Evolutionary conservation across 345 rosid genomes (phyloP), one percentile per base, ranked within the genome.

Genomic region (Psidium friedrichsthalianum): DNA sequence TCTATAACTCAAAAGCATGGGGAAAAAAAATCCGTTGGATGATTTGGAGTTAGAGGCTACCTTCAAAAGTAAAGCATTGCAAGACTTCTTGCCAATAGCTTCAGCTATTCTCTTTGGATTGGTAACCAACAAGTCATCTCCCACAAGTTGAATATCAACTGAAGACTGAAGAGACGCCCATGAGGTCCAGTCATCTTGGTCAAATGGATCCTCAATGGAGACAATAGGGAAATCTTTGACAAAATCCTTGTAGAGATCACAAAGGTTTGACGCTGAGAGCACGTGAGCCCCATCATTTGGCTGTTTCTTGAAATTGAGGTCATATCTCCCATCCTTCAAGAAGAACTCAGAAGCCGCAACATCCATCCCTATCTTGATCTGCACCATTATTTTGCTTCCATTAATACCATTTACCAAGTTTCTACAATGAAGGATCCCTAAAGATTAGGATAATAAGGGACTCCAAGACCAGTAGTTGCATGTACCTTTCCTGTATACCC

Each of bases 331-430:
- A 87, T 94, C 98, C 86, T 94, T 97, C 53, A 90, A 93, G 89
- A 92, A 92, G 91, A 97, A 97, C 85, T 96, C 99, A 32, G 99
- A 96, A 84, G 99, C 99, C 9, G 99, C 99, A 59, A 97, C 99
- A 89, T 97, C 99, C 99, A 96, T 96, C 90, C 99, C 99, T 81
- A 96, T 97, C 87, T 97, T 97, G 89, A 97, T 95, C 99, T 97
- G 94, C 86, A 83, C 44, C 53, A 89, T 86, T 51, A 22, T 86
- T 86, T 86, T 36, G 49, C 58, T n/a, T 82, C 84, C 52, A 16
- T 53, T 12, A 56, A 59, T 51, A 74, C 74, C 61, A 86, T 51
- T 22, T 11, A 29, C 83, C 78, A 29, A 32, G 76, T 32, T 69
- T 36, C 13, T 69, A 36, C 80, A 69, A 36, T 69, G 80, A 32